Base-by-base conservation (phyloP, 352 stramenopile species). In the Globisporangium yorkense region DNA sequence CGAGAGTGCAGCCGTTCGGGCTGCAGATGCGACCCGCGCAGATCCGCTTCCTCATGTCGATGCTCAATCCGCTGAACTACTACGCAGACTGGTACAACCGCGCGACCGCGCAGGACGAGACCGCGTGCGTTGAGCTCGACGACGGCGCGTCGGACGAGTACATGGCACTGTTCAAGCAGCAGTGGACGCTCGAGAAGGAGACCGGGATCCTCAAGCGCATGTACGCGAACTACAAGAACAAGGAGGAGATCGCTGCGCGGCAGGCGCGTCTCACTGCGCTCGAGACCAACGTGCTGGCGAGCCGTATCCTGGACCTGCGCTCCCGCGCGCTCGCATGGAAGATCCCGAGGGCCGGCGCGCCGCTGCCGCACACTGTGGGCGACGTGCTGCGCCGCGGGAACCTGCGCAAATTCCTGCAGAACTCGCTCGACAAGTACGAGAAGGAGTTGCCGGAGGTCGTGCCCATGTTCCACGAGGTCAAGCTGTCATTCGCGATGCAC, bases 1-100 rank as follows among this genome's bases (percentile, higher is more conserved):
- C 54, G 0, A 64, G 62, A 7, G 58, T 69, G 0, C 54, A 68
- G 33, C 51, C 63, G 13, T 66, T 87, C 44, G 62, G 62, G 3
- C 20, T 90, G 35, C 66, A 90, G 58, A n/a, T 92, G 37, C 81
- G 79, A 27, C 84, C 84, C 0, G 77, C 71, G 10, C 84, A 93
- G 65, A 66, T 83, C 55, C 69, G 61, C 27, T 78, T 80, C 56
- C 60, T 93, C 18, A 56, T 91, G 57, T 72, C 67, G 49, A 54
- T 93, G 37, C 54, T 87, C 13, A 70, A 80, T 20, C 77, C 76
- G 3, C 67, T 91, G 13, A 72, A 63, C 24, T 84, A 75, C 62
- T 79, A 91, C 59, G 80, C 74, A 21, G 82, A 95, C 56, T 92
- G 85, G 80, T 71, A 74, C 40, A 76, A 71, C 8, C 74, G 78